Evolutionary conservation across 1,284 basidiomycete genomes (phyloP), one percentile per base, ranked within the genome.

Genomic region (Chondrostereum purpureum): DNA sequence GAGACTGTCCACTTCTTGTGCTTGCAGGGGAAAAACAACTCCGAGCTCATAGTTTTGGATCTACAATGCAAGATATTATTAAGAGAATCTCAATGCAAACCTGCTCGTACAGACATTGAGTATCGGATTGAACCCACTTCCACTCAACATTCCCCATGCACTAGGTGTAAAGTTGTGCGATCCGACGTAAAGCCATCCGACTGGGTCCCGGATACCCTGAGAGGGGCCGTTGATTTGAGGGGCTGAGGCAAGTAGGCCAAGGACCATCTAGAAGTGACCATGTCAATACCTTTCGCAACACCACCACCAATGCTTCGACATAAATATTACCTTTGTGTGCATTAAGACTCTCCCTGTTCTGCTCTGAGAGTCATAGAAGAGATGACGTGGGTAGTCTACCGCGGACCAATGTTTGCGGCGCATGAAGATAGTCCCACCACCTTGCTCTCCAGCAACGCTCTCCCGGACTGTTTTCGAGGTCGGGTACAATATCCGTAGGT

Each of bases 81-180:
- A 17, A 8, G 11, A 12, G 19, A 66, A 75, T 44, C n/a, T n/a
- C n/a, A n/a, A n/a, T n/a, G n/a, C n/a, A n/a, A n/a, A n/a, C n/a
- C n/a, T n/a, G n/a, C n/a, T n/a, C n/a, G n/a, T n/a, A n/a, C n/a
- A n/a, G 52, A 88, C 87, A 55, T 88, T 88, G 43, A 88, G 59
- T 19, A 74, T 62, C 4, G 87, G 88, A 46, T 73, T 80, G 55
- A 83, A 84, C 3, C 63, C 70, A 2, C 78, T 77, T 2, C 85
- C 85, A 3, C 78, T 80, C 42, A 89, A 58, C n/a, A 73, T 88
- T 3, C 87, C 87, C 87, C 87, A 90, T 0, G 87, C 88, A 2
- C 83, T 82, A 0, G 81, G 78, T 8, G 87, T 89, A 61, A 90
- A 89, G 58, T 89, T 90, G 58, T 89, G 87, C 41, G 85, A 88